phyloP scores from a whole-genome alignment of 495 filamentous ascomycete genomes.

The Penicillium herquei region DNA sequence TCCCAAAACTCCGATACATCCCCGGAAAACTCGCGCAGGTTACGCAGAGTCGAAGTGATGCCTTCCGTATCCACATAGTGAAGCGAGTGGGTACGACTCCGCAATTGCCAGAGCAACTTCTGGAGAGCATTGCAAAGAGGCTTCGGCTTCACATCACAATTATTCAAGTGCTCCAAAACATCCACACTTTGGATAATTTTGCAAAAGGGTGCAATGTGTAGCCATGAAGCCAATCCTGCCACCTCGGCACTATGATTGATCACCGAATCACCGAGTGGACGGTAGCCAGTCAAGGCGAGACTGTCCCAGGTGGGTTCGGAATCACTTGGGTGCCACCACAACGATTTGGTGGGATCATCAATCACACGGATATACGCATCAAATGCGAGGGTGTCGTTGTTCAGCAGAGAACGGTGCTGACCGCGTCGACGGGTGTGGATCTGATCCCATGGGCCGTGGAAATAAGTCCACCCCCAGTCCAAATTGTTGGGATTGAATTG shows the following conservation, averaged over 20 bases:
- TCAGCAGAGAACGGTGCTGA: slow-evolving; percentile 61
- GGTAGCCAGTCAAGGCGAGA: slow-evolving; percentile 59
- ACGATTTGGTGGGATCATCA: slow-evolving; percentile 57
- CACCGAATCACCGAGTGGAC: slow-evolving; percentile 47
- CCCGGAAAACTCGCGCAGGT: slow-evolving; percentile 42
- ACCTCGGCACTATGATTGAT: slow-evolving; percentile 51
- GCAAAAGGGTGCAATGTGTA: slow-evolving; percentile 59
- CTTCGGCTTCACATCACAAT: slow-evolving; percentile 50
- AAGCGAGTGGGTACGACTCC: slow-evolving; percentile 32
- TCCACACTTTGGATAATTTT: slow-evolving; percentile 51
- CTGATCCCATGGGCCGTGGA: slow-evolving; percentile 59
- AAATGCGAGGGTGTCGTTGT: slow-evolving; percentile 63
- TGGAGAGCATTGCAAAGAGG: slow-evolving; percentile 51
- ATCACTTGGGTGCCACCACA: slow-evolving; percentile 65
- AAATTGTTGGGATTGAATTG: slow-evolving; percentile 57
- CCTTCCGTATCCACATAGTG: slow-evolving; percentile 45
- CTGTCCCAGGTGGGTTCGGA: slow-evolving; percentile 73
- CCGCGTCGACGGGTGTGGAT: slow-evolving; percentile 56
- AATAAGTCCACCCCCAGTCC: slow-evolving; percentile 69
- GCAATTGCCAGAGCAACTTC: slow-evolving; percentile 43
- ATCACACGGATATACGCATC: slow-evolving; percentile 63
- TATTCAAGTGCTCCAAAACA: slow-evolving; percentile 48
- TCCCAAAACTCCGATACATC: slow-evolving; percentile 57
- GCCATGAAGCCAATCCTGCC: slow-evolving; percentile 54
- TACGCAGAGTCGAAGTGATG: slow-evolving; percentile 42